A percentile compares a stretch with the other conserved stretches of the same genome.
Conservation (phyloP, 306 rosid species). For the Styphnolobium japonicum region DNA sequence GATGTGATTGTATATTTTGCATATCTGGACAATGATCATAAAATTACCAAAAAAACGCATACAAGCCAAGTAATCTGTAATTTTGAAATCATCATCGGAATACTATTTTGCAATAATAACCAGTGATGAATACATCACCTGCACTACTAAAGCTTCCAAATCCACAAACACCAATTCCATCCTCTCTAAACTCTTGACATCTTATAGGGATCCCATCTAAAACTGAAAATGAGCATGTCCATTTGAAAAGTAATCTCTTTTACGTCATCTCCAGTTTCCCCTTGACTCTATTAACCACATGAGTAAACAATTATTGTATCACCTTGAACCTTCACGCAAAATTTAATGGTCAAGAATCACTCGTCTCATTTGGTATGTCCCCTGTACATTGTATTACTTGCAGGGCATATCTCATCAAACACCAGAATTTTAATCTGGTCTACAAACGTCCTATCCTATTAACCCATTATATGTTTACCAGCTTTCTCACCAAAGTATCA, state of each 20-base stretch:
- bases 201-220: background rate
- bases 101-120: background rate
- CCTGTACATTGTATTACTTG: background rate
- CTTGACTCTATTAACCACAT: background rate
- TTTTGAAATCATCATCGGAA: constrained; percentile 6
- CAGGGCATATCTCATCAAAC: background rate
- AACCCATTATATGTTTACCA: background rate
- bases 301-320: background rate
- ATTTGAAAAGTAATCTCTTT: background rate
- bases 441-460: background rate
- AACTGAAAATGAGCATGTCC: background rate
- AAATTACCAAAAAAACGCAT: constrained; percentile 19
- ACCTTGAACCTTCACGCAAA: background rate
- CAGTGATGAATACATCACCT: background rate
- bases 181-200: background rate
- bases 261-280: background rate
- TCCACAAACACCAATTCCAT: background rate
- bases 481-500: background rate
- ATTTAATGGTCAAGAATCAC: background rate
- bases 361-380: background rate
- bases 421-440: background rate
- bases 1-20: constrained; percentile 87
- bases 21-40: constrained; percentile 60
- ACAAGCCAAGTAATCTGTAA: background rate
- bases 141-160: constrained; percentile 3